Base-by-base conservation (phyloP, 768 basidiomycete species). In the Hysterangium stoloniferum region DNA sequence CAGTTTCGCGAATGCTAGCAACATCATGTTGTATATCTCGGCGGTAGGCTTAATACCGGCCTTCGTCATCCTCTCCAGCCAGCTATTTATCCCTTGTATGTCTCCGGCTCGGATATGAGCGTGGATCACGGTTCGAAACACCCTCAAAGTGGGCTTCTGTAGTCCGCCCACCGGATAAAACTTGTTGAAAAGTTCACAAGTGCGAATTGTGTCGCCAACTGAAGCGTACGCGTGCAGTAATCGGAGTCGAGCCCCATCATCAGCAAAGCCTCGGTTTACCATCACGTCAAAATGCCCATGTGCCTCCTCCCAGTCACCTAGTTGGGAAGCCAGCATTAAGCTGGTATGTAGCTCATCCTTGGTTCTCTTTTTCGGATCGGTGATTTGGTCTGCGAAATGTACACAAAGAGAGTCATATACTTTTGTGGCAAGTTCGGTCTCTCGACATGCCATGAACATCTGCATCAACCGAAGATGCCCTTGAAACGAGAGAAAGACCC, bases 141-240 rank as follows among this genome's bases (percentile, higher is more conserved):
- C 80, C 36, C 65, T 45, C 13, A 75, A 57, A 27, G 62, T 64
- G 24, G 82, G 82, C 31, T 66, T 66, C 11, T 69, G 69, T 20
- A 62, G 52, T 0, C 57, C 32, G n/a, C 59, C 58, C 1, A 52
- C 50, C 2, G 78, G 76, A 56, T 80, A 87, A 54, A 75, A 73
- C 35, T 73, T 54, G 53, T 77, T 59, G 63, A 88, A 90, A 25
- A 78, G 60, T 36, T 67, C 62, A 7, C 71, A 63, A 20, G 76
- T 74, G 32, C 65, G 63, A 17, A 68, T 60, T 1, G 64, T 62
- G 33, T 67, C 64, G 12, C 75, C 75, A 9, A 67, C 59, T 27
- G 71, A 64, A 4, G 82, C 81, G 59, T 79, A 71, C 0, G 75
- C 71, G 53, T 79, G 76, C 61, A 90, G 66, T 24, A 79, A 59